A percentile compares a stretch with the other conserved stretches of the same genome.
These are phyloP conservation scores for Goffeauzyma gilvescens DNA, from an alignment of 768 basidiomycete species.

Conservation along the genomic window DNA sequence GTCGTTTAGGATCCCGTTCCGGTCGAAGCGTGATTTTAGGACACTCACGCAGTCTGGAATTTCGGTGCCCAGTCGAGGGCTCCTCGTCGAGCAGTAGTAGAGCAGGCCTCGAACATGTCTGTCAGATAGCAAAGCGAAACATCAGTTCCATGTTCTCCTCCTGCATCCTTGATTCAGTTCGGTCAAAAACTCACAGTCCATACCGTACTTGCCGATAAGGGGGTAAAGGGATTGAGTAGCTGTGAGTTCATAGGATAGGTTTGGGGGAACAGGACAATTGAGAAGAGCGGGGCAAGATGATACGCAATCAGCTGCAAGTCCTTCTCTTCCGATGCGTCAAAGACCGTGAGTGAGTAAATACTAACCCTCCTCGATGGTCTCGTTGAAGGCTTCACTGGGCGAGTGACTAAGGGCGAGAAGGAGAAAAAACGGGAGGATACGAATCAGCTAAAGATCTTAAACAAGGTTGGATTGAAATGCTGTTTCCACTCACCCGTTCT, in stretches of 20 bases:
- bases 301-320: neutral
- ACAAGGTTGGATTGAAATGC: no score
- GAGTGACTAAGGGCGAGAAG: constrained; percentile 89
- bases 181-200: no score
- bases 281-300: neutral
- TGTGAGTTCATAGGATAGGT: no score
- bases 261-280: no score
- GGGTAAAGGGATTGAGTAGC: constrained; percentile 90
- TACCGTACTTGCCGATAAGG: constrained; percentile 76
- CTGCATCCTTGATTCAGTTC: no score
- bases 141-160: neutral
- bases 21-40: no score
- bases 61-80: constrained; percentile 95
- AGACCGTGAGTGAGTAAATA: constrained; percentile 36
- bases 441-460: no score
- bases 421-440: no score
- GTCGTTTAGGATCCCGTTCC: no score
- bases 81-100: constrained; percentile 94
- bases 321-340: no score
- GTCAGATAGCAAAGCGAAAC: constrained; percentile 43
- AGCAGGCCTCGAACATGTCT: constrained; percentile 99
- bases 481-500: no score
- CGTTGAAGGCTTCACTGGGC: constrained; percentile 95
- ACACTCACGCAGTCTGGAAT: constrained; percentile 54
- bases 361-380: constrained; percentile 99